phyloP scores from a whole-genome alignment of 2,329 filamentous ascomycete species.

The Orbilia blumenaviensis region DNA sequence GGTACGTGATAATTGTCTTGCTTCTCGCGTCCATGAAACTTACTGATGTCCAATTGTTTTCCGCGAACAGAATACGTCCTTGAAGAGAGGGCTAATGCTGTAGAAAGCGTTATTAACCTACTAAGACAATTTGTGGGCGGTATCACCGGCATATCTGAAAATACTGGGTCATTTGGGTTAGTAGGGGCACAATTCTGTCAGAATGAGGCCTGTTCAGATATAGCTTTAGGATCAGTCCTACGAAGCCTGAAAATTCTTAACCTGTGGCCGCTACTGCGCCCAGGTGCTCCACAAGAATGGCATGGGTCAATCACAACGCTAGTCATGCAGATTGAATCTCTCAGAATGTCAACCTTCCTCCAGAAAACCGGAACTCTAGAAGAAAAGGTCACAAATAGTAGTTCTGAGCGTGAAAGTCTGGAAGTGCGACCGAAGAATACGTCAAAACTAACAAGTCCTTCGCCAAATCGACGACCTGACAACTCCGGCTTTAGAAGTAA shows the following conservation, averaged over 20 bases:
- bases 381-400: not conserved
- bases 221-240: slow-evolving; percentile 10
- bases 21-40: not conserved
- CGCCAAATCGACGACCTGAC: too few species aligned
- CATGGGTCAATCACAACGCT: not conserved
- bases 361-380: not conserved
- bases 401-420: not conserved
- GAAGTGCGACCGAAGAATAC: too few species aligned
- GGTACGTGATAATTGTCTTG: too few species aligned
- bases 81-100: not conserved
- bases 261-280: slow-evolving; percentile 17
- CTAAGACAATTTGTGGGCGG: slow-evolving; percentile 17
- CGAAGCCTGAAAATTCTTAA: slow-evolving; percentile 1
- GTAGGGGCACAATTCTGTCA: not conserved
- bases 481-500: not conserved
- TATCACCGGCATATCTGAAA: not conserved
- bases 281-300: slow-evolving; percentile 6
- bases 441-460: too few species aligned
- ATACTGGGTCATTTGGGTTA: not conserved
- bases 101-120: not conserved
- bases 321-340: not conserved
- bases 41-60: too few species aligned
- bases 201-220: not conserved
- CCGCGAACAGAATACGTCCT: not conserved
- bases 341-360: slow-evolving; percentile 20